phyloP scores from a whole-genome alignment of 1,284 basidiomycete genomes.

The Inonotus obliquus region DNA sequence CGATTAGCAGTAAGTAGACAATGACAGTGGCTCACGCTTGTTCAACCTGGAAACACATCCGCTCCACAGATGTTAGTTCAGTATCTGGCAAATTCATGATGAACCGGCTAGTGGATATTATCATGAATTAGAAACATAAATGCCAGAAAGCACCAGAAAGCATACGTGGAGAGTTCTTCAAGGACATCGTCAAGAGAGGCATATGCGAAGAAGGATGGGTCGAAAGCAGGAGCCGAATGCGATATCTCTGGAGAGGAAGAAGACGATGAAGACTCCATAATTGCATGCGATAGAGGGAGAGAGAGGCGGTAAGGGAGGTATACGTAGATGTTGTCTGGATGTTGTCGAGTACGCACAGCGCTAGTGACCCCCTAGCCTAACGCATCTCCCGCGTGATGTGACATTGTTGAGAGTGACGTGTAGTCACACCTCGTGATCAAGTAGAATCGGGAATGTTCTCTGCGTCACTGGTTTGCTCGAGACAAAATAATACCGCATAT shows the following conservation, averaged over 20 bases:
- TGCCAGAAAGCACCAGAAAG: slow-evolving; percentile 14
- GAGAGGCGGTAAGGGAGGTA: slow-evolving; percentile 2
- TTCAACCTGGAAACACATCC: slow-evolving; percentile 98
- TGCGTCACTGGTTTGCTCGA: background rate
- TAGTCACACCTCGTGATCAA: background rate
- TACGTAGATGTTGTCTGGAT: slow-evolving; percentile 2
- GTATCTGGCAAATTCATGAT: slow-evolving; percentile 95
- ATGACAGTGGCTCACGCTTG: slow-evolving; percentile 73
- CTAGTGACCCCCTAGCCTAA: background rate
- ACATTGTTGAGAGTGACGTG: background rate
- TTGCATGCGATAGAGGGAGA: slow-evolving; percentile 15
- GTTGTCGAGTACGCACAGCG: background rate
- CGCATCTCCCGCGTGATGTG: background rate
- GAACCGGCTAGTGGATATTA: slow-evolving; percentile 64
- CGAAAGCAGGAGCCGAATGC: slow-evolving; percentile 43
- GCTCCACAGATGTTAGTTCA: slow-evolving; percentile 86
- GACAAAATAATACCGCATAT: background rate
- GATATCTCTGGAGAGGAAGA: slow-evolving; percentile 67
- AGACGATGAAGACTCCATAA: slow-evolving; percentile 54
- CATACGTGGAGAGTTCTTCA: slow-evolving; percentile 84
- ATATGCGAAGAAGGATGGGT: slow-evolving; percentile 49
- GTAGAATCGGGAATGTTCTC: background rate
- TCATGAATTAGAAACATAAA: slow-evolving; percentile 16
- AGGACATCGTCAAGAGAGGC: slow-evolving; percentile 75
- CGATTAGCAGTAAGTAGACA: slow-evolving; percentile 14